Evolutionary conservation across 208 protist species (phyloP), one percentile per base, ranked within the genome.

Genomic region (Leishmania lainsoni): DNA sequence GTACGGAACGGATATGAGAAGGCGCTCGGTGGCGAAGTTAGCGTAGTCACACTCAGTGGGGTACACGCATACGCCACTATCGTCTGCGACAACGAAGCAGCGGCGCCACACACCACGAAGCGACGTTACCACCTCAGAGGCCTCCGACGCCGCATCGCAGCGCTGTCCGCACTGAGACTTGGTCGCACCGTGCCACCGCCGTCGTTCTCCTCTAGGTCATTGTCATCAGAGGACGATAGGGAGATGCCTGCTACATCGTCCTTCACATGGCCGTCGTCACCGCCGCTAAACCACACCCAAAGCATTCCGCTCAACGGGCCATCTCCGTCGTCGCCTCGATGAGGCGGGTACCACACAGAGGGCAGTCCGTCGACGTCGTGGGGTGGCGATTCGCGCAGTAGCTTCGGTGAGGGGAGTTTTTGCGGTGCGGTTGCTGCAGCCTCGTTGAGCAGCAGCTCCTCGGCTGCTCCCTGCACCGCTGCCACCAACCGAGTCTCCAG

Each of bases 1-100:
- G 84, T 87, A 92, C 3, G 89, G 87, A 45, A 89, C 69, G 26
- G 84, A 56, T 51, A 89, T 48, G 39, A 90, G 75, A 51, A 87
- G 69, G 20, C 83, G 79, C 58, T 90, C 81, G 52, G 80, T 88
- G 9, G 86, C 83, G 78, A 83, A 79, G 49, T 80, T 68, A 58
- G 73, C 81, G 87, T 89, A 90, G 71, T 89, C 89, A n/a, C 83
- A 72, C 66, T 80, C 81, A 16, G 49, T 82, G 16, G 80, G 83
- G 76, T 82, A 92, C 5, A 89, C 52, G 12, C 71, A 68, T 10
- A 92, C 52, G 39, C 84, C 84, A 39, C 78, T 76, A 56, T 92
- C 85, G 75, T 92, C 89, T 2, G 87, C 89, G 2, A 92, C 83
- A 29, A 90, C 84, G 76, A 88, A 92, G 70, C 81, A 84, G 3